These are phyloP conservation scores for Apiotrichum brassicae DNA, from an alignment of 1,284 basidiomycete genomes.

Conservation along the genomic window DNA sequence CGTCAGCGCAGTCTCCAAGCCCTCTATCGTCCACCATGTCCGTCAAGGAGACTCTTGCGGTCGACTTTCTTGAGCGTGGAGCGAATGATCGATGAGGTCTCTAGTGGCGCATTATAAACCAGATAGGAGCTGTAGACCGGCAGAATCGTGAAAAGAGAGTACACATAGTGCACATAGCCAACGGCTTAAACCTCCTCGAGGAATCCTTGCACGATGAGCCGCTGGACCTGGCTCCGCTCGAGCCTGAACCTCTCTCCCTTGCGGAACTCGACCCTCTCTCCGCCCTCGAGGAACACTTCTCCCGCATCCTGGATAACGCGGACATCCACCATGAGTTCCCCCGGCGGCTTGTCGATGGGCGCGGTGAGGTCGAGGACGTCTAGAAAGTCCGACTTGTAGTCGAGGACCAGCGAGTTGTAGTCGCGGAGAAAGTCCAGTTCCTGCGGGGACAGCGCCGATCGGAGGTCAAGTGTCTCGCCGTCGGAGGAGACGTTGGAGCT, in stretches of 20 bases:
- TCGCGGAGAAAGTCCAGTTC: conserved; percentile 84
- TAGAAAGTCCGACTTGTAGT: conserved; percentile 76
- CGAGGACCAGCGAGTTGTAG: conserved; percentile 73
- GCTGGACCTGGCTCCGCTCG: conserved; percentile 76
- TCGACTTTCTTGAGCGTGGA: too few species aligned
- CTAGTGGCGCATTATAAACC: too few species aligned
- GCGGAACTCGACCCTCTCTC: conserved; percentile 75
- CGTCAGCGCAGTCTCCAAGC: too few species aligned
- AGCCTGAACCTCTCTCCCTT: conserved; percentile 85
- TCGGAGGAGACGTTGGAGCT: conserved; percentile 9
- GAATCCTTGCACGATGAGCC: conserved; percentile 84
- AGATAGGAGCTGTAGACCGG: too few species aligned
- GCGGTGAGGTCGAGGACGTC: conserved; percentile 80
- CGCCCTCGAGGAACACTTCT: conserved; percentile 75
- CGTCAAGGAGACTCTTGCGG: too few species aligned
- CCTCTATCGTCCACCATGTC: too few species aligned
- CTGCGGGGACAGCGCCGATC: conserved; percentile 73
- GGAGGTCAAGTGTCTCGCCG: conserved; percentile 52
- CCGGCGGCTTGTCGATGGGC: conserved; percentile 60
- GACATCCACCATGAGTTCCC: conserved; percentile 47
- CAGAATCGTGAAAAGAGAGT: too few species aligned
- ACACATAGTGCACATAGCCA: too few species aligned
- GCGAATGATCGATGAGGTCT: too few species aligned
- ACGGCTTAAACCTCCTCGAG: conserved; percentile 62
- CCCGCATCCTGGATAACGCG: conserved; percentile 68